Evolutionary conservation across 352 stramenopile species (phyloP).

Genomic region (Pilasporangium apinafurcum): DNA sequence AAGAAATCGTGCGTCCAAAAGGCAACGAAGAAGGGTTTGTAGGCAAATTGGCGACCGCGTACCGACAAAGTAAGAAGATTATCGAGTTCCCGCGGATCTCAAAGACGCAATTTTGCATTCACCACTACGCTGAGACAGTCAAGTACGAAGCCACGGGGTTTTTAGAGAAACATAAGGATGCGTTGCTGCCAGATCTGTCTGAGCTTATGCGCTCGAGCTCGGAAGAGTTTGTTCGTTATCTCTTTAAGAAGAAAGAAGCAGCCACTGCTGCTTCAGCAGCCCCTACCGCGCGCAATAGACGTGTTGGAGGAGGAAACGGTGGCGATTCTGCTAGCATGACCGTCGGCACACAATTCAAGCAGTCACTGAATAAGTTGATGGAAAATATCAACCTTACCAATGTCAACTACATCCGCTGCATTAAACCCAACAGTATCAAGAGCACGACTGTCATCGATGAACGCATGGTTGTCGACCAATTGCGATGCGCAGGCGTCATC

Average conservation of each 20-base stretch:
- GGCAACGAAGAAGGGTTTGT: slow-evolving; percentile 67
- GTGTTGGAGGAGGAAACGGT: slow-evolving; percentile 12
- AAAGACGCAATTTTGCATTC: slow-evolving; percentile 86
- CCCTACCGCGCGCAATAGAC: slow-evolving; percentile 10
- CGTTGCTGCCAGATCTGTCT: slow-evolving; percentile 89
- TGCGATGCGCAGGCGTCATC: slow-evolving; percentile 78
- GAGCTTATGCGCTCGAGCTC: slow-evolving; percentile 53
- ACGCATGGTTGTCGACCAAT: slow-evolving; percentile 71
- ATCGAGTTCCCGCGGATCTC: slow-evolving; percentile 67
- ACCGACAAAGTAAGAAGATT: slow-evolving; percentile 42
- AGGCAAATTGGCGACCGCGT: slow-evolving; percentile 42
- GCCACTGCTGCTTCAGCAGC: slow-evolving; percentile 5
- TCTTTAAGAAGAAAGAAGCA: slow-evolving; percentile 45
- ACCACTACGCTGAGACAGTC: slow-evolving; percentile 93
- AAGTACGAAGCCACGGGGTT: slow-evolving; percentile 89
- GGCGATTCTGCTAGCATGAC: slow-evolving; percentile 26
- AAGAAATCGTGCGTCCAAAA: slow-evolving; percentile 77
- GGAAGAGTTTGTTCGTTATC: slow-evolving; percentile 39
- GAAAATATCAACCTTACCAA: slow-evolving; percentile 67
- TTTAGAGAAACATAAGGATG: slow-evolving; percentile 94
- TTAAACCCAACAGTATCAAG: slow-evolving; percentile 81
- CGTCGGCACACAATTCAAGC: slow-evolving; percentile 79
- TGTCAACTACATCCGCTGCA: slow-evolving; percentile 79
- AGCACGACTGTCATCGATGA: slow-evolving; percentile 51
- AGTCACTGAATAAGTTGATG: slow-evolving; percentile 63